Evolutionary conservation across 371 early-diverging fungal species (phyloP), one percentile per base, ranked within the genome.

Genomic region (Nematocida major): DNA sequence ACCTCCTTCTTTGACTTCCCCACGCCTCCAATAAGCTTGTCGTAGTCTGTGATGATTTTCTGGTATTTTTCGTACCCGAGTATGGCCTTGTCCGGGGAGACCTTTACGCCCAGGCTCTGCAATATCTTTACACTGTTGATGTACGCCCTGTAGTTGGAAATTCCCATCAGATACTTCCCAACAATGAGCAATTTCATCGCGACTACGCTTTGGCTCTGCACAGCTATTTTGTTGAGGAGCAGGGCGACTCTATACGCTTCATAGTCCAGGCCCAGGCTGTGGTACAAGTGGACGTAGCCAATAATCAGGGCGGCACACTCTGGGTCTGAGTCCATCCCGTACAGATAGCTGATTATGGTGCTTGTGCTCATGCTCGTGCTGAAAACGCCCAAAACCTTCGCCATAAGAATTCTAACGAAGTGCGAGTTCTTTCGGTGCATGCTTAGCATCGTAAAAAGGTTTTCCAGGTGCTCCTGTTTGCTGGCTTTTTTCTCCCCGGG

Each of bases 31-130:
- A 73, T 73, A 3, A 65, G 20, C 36, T 51, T 61, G 38, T 73
- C 76, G 49, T 73, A 73, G 38, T 73, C 76, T 26, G 76, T 73
- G 22, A 63, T 26, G 3, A 73, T 34, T 43, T 59, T 73, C 36
- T 62, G 76, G 45, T 73, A 63, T 38, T 65, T 61, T 9, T 24
- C 30, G 13, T 50, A 51, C 30, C 65, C 36, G 11, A n/a, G 24
- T 22, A 39, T 15, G 3, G 26, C 9, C 39, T 42, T 22, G 22
- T 59, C 13, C 3, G 76, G 76, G 2, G 65, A 73, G 18, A 73
- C 51, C 13, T 50, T 15, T 26, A 73, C 53, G 9, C 40, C 63
- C 15, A 63, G 13, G 4, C n/a, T 5, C 43, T 70, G 70, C 38
- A 63, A 49, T 50, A 77, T 43, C 45, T 70, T 49, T 20, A 70